Conservation (phyloP, 1,284 basidiomycete genomes). For the Wallemia hederae region DNA sequence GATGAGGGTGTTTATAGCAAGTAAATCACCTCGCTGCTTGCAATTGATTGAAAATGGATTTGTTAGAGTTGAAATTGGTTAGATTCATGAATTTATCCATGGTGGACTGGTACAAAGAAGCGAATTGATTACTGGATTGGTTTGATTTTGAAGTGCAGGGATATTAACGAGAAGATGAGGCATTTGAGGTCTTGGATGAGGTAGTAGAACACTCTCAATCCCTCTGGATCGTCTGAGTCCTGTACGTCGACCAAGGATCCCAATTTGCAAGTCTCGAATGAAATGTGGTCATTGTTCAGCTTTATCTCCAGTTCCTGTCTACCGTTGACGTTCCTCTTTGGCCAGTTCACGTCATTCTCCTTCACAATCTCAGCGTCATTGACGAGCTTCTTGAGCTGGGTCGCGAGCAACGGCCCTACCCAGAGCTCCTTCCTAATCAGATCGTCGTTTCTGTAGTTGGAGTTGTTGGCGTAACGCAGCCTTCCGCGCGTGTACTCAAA, state of each 20-base stretch:
- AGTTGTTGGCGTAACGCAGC: constrained; percentile 94
- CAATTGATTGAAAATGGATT: constrained; percentile 55
- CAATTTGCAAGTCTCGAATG: constrained; percentile 97
- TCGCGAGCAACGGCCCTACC: constrained; percentile 64
- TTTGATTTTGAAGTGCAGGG: constrained; percentile 98
- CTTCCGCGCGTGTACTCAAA: constrained; percentile 93
- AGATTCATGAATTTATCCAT: constrained; percentile 54
- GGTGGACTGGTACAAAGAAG: constrained; percentile 7
- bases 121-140: constrained; percentile 35
- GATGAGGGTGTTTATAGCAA: background rate
- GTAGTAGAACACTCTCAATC: constrained; percentile 94
- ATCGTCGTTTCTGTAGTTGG: constrained; percentile 91
- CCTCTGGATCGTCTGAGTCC: constrained; percentile 89
- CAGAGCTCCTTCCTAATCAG: constrained; percentile 98
- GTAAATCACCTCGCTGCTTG: constrained; percentile 40
- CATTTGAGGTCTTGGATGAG: constrained; percentile 96
- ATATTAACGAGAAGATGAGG: constrained; percentile 87
- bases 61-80: constrained; percentile 27
- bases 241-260: constrained; percentile 87
- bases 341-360: constrained; percentile 95
- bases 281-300: constrained; percentile 79
- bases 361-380: constrained; percentile 82
- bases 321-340: constrained; percentile 91
- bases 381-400: constrained; percentile 83
- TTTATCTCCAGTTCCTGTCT: constrained; percentile 92